Percentiles rank a stretch among this genome's conserved stretches.
phyloP scores from a whole-genome alignment of 2,329 filamentous ascomycete species.

The Alternaria alternata region DNA sequence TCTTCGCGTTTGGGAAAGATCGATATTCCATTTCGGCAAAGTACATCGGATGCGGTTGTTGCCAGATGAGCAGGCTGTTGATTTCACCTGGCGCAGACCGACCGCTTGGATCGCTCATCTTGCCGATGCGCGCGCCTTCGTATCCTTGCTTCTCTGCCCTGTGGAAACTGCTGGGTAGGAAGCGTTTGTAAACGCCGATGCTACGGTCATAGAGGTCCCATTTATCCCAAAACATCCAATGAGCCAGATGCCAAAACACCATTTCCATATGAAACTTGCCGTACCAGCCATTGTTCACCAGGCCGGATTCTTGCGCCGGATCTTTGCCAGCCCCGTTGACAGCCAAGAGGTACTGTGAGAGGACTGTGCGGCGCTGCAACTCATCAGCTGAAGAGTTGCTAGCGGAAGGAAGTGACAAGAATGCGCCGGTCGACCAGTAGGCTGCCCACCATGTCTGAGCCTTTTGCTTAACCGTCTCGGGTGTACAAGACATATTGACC shows the following conservation, averaged over 20 bases:
- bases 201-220: conserved; percentile 57
- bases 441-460: conserved; percentile 58
- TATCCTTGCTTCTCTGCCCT: conserved; percentile 51
- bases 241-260: conserved; percentile 62
- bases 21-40: conserved; percentile 66
- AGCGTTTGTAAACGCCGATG: conserved; percentile 59
- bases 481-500: conserved; percentile 44
- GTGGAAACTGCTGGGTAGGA: conserved; percentile 51
- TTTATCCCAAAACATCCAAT: conserved; percentile 62
- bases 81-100: conserved; percentile 67
- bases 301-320: conserved; percentile 59
- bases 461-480: conserved; percentile 34
- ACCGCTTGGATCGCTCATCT: conserved; percentile 67
- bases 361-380: conserved; percentile 62
- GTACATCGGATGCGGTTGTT: conserved; percentile 68
- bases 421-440: conserved; percentile 62
- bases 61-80: conserved; percentile 69
- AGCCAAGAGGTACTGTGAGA: conserved; percentile 63
- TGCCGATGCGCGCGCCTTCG: conserved; percentile 58
- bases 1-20: conserved; percentile 53
- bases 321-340: conserved; percentile 61
- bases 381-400: conserved; percentile 56
- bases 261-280: conserved; percentile 66
- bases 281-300: conserved; percentile 65
- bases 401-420: conserved; percentile 58